A percentile compares a stretch with the other conserved stretches of the same genome.
Conservation (phyloP, 805 yeast genomes). For the Suhomyces vadensis region DNA sequence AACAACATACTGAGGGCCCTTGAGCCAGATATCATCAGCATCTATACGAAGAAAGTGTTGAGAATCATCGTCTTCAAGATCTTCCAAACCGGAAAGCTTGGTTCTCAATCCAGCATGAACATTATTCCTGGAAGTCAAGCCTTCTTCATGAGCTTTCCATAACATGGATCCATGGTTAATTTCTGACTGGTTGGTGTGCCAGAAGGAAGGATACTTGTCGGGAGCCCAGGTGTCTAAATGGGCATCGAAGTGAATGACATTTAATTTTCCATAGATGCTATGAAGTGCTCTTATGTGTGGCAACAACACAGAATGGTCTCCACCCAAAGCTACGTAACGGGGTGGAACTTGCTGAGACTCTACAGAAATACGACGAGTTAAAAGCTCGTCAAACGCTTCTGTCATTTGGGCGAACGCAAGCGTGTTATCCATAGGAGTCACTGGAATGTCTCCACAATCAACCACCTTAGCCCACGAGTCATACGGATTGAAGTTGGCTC, state of each 20-base stretch:
- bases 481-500: conserved; percentile 60
- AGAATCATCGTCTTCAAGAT: conserved; percentile 66
- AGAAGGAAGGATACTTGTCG: conserved; percentile 61
- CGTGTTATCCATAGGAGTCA: conserved; percentile 58
- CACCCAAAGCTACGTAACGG: conserved; percentile 71
- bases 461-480: conserved; percentile 48
- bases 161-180: conserved; percentile 86
- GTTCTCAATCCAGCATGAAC: conserved; percentile 80
- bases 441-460: conserved; percentile 61
- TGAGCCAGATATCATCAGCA: conserved; percentile 71
- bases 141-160: conserved; percentile 78
- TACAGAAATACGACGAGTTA: conserved; percentile 38
- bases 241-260: conserved; percentile 82
- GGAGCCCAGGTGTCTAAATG: conserved; percentile 86
- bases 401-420: conserved; percentile 57
- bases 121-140: conserved; percentile 56
- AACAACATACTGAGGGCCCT: conserved; percentile 62
- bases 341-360: conserved; percentile 44
- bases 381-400: conserved; percentile 54
- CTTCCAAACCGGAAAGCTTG: conserved; percentile 60
- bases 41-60: conserved; percentile 71
- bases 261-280: conserved; percentile 62
- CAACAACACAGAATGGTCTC: conserved; percentile 76
- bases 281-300: conserved; percentile 70
- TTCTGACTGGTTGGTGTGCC: conserved; percentile 58